Evolutionary conservation across 2,329 filamentous ascomycete genomes (phyloP).

Genomic region (Alternaria dauci): DNA sequence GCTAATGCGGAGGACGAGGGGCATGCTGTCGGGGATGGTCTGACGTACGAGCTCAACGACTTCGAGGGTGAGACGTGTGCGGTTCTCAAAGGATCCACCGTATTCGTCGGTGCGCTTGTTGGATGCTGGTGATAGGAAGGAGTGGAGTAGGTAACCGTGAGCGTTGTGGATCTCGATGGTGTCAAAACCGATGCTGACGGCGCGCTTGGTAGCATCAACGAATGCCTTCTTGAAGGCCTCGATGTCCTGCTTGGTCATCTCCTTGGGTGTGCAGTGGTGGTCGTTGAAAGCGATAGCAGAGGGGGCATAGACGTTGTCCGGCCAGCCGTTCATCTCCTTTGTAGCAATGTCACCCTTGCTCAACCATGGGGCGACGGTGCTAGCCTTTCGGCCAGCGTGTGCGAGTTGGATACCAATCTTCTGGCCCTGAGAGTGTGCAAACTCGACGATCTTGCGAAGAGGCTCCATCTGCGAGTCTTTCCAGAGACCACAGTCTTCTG

Average conservation of each 20-base stretch:
- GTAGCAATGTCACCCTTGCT: conserved; percentile 63
- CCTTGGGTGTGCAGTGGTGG: conserved; percentile 68
- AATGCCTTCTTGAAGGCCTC: conserved; percentile 69
- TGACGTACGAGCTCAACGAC: conserved; percentile 68
- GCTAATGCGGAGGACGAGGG: conserved; percentile 76
- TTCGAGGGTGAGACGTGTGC: conserved; percentile 73
- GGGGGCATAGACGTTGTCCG: conserved; percentile 64
- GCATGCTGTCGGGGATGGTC: conserved; percentile 71
- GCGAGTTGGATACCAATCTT: conserved; percentile 81
- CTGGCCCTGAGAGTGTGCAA: conserved; percentile 79
- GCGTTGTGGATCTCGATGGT: conserved; percentile 82
- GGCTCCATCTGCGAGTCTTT: conserved; percentile 81
- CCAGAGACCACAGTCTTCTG: conserved; percentile 83
- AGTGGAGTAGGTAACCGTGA: conserved; percentile 78
- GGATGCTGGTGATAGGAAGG: conserved; percentile 73
- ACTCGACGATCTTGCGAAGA: conserved; percentile 75
- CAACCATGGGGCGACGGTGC: conserved; percentile 71
- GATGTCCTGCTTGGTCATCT: conserved; percentile 74
- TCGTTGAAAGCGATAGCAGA: conserved; percentile 69
- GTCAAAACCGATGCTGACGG: conserved; percentile 71
- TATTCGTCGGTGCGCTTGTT: conserved; percentile 75
- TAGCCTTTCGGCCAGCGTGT: conserved; percentile 76
- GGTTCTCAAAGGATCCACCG: conserved; percentile 76
- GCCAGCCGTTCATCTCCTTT: conserved; percentile 63
- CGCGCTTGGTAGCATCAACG: conserved; percentile 66